A percentile compares a stretch with the other conserved stretches of the same genome.
Conservation (phyloP, 306 rosid species). For the Phaseolus lunatus region DNA sequence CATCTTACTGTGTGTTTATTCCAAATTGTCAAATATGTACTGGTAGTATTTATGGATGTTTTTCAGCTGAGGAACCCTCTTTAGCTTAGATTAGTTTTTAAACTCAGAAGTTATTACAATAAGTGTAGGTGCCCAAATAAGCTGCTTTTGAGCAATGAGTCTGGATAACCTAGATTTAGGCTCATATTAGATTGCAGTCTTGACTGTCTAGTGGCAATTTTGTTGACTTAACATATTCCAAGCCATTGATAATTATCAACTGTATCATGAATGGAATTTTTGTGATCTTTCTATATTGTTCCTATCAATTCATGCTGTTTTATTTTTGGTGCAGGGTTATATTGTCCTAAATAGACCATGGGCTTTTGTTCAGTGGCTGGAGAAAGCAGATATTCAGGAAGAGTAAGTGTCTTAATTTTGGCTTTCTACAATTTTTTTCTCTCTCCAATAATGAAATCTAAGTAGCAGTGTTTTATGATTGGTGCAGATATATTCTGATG, state of each 20-base stretch:
- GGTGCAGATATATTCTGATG: constrained; percentile 93
- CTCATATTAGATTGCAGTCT: constrained; percentile 11
- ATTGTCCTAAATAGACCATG: constrained; percentile 93
- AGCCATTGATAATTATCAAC: background rate
- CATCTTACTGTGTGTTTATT: constrained; percentile 1
- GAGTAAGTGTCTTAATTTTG: constrained; percentile 57
- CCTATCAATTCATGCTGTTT: background rate
- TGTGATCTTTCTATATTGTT: constrained; percentile 24
- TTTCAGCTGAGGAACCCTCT: constrained; percentile 20
- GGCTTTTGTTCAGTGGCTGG: constrained; percentile 99
- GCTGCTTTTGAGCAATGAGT: constrained; percentile 27
- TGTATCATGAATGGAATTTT: constrained; percentile 23
- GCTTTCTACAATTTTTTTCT: constrained; percentile 19
- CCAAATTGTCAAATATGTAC: background rate
- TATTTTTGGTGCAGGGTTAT: constrained; percentile 70
- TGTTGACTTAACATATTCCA: background rate
- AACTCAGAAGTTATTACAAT: constrained; percentile 5
- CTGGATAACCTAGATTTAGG: background rate
- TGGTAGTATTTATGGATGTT: constrained; percentile 14
- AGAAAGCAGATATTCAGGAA: constrained; percentile 84
- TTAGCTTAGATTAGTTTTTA: constrained; percentile 14
- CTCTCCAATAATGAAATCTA: constrained; percentile 46
- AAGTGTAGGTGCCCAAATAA: constrained; percentile 7
- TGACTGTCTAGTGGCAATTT: background rate
- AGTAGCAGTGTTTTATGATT: constrained; percentile 49